phyloP scores from a whole-genome alignment of 73 alveolate species.

The Stentor roeselii region DNA sequence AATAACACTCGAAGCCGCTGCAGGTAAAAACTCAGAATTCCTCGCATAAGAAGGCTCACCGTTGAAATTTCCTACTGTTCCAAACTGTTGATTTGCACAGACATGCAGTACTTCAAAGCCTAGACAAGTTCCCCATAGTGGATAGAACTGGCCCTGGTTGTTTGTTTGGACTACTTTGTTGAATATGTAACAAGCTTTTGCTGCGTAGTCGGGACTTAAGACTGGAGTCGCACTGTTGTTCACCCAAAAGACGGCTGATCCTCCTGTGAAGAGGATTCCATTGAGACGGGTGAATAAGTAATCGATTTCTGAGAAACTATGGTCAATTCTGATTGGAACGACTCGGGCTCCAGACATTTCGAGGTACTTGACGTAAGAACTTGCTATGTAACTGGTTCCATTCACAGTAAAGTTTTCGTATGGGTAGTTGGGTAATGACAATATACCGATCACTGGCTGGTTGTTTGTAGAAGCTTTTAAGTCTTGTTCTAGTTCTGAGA shows the following conservation, averaged over 20 bases:
- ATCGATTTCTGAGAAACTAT: conserved; percentile 28
- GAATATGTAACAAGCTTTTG: conserved; percentile 28
- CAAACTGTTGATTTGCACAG: neutral
- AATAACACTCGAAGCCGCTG: no score
- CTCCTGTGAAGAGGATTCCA: conserved; percentile 59
- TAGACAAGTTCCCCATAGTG: conserved; percentile 60
- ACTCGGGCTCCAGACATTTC: conserved; percentile 36
- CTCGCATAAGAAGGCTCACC: no score
- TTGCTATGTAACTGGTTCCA: neutral
- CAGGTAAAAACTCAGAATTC: no score
- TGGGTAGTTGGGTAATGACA: neutral
- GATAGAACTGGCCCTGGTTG: conserved; percentile 54
- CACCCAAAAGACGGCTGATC: conserved; percentile 28
- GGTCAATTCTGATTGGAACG: conserved; percentile 28
- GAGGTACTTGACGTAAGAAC: neutral
- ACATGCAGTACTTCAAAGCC: conserved; percentile 38
- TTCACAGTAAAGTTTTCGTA: neutral
- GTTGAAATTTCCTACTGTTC: neutral
- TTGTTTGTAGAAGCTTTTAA: no score
- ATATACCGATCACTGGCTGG: no score
- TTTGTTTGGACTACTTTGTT: conserved; percentile 35
- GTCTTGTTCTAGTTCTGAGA: no score
- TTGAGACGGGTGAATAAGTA: conserved; percentile 30
- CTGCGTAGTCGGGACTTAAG: conserved; percentile 29
- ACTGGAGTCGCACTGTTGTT: neutral